Conservation (phyloP, 176 grass and related monocot genomes). For the Otatea glauca region DNA sequence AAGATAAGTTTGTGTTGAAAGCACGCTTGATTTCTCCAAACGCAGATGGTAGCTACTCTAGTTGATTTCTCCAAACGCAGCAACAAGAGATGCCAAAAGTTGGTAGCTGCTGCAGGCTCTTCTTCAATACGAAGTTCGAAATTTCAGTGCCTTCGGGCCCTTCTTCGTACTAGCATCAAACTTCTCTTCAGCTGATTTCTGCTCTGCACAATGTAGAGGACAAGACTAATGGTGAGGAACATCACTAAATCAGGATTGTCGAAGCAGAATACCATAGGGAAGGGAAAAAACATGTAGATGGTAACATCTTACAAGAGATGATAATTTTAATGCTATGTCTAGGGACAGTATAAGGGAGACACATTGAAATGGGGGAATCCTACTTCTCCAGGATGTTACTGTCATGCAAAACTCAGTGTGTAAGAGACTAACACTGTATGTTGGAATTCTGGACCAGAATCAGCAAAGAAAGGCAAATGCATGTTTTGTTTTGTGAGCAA, state of each 20-base stretch:
- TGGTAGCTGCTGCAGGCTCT: conserved; percentile 11
- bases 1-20: conserved; percentile 9
- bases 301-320: neutral
- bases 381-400: neutral
- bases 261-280: neutral
- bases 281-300: neutral
- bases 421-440: neutral
- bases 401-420: neutral
- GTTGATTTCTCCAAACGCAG: neutral
- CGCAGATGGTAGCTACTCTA: neutral
- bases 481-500: conserved; percentile 31
- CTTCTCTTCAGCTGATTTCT: neutral
- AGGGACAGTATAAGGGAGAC: neutral
- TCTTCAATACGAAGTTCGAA: neutral
- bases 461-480: conserved; percentile 31
- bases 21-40: conserved; percentile 29
- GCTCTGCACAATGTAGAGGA: neutral
- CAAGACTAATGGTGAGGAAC: conserved; percentile 1
- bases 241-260: neutral
- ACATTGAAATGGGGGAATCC: neutral
- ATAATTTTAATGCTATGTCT: neutral
- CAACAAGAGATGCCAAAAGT: neutral
- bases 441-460: conserved; percentile 38
- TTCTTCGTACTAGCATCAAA: neutral
- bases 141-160: neutral